Evolutionary conservation across 2,329 filamentous ascomycete species (phyloP), one percentile per base, ranked within the genome.

Genomic region (Raffaelea ambrosiae): DNA sequence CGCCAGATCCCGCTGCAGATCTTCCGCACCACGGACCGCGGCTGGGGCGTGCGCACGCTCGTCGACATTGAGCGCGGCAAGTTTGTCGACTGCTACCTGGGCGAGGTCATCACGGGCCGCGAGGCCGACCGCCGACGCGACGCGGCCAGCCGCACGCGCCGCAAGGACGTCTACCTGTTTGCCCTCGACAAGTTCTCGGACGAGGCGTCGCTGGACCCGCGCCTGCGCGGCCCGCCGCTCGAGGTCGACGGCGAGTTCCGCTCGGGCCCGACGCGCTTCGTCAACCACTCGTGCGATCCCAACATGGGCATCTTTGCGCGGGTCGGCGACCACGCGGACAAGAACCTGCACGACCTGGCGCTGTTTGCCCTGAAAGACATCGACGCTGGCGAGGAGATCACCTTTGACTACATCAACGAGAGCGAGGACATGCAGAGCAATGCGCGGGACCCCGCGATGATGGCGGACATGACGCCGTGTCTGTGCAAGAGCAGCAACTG

Each of bases 221-320:
- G 77, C 1, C 69, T 84, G 0, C 68, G 71, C 3, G 74, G 72
- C 0, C 66, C 73, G 5, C 72, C 79, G 16, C 65, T 84, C 4
- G 79, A 82, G 53, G 74, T 82, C 0, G 81, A 83, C 48, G 88
- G 88, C 11, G 83, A 90, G 61, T 85, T 84, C 61, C 80, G 83
- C 70, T 86, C 86, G 1, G 86, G 86, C 0, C 84, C 86, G 0
- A 87, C 85, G 0, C 77, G 86, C 3, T 93, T 91, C 63, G 85
- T 91, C 61, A 93, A 93, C 57, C 87, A 93, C 61, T 85, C 79
- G 2, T 91, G 87, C 61, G 77, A 86, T 4, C 86, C 87, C 0
- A 91, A 90, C 58, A 74, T 88, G 58, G 73, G 84, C 14, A 87
- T 89, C 51, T 91, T 90, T 63, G 86, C 84, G 0, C 79, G 88